Percentiles rank a stretch among this genome's conserved stretches.
Conservation (phyloP, 371 early-diverging fungal species). For the Mucor mucedo region DNA sequence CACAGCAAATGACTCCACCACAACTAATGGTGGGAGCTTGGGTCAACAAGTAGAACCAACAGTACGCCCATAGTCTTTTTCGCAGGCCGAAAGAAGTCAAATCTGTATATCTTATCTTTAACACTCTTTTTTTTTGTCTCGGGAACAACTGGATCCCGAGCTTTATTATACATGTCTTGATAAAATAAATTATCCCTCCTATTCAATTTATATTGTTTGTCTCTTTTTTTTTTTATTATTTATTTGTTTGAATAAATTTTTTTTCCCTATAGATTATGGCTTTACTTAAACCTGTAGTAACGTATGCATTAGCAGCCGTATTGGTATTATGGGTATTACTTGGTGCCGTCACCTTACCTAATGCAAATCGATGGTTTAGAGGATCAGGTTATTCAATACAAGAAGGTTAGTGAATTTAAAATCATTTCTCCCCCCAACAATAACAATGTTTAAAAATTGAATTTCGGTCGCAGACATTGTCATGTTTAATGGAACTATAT, state of each 20-base stretch:
- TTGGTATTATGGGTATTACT: conserved; percentile 18
- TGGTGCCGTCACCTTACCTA: conserved; percentile 24
- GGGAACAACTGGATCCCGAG: conserved; percentile 1
- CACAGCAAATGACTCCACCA: too few relatives aligned
- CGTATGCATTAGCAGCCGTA: conserved; percentile 14
- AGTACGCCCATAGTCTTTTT: background rate
- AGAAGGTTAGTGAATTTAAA: conserved; percentile 2
- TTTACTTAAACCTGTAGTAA: conserved; percentile 11
- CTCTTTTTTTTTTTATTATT: conserved; percentile 1
- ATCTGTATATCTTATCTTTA: background rate
- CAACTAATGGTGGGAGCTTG: background rate
- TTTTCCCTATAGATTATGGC: conserved; percentile 6
- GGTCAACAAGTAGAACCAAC: background rate
- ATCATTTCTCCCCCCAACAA: too few relatives aligned
- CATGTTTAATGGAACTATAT: background rate
- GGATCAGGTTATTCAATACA: conserved; percentile 12
- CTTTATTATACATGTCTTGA: background rate
- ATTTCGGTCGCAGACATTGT: background rate
- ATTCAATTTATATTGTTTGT: background rate
- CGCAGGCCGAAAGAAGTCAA: background rate
- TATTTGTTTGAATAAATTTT: conserved; percentile 15
- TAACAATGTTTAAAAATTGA: too few relatives aligned
- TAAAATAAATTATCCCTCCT: conserved; percentile 3
- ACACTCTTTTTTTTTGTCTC: conserved; percentile 2
- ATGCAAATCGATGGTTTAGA: conserved; percentile 24